Conservation (phyloP, 2,329 filamentous ascomycete genomes). For the Hypoxylon sp. region DNA sequence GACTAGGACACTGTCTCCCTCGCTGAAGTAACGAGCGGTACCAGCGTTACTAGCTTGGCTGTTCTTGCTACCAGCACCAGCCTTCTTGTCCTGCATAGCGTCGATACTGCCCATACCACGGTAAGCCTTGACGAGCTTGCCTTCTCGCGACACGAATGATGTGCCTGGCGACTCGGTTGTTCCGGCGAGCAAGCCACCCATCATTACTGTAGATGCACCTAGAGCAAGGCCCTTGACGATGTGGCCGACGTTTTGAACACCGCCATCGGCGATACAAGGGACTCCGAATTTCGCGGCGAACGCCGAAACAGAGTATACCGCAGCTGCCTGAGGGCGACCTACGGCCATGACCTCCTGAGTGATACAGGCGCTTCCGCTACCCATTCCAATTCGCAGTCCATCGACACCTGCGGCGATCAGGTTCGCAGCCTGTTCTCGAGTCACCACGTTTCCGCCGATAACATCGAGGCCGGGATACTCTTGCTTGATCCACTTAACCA, state of each 20-base stretch:
- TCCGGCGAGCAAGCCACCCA: constrained; percentile 97
- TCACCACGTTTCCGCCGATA: constrained; percentile 98
- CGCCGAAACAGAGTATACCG: constrained; percentile 88
- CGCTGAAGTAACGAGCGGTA: constrained; percentile 97
- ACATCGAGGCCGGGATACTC: constrained; percentile 90
- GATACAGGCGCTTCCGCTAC: constrained; percentile 97
- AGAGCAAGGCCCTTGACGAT: constrained; percentile 98
- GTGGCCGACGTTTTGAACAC: constrained; percentile 98
- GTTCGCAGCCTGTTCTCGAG: constrained; percentile 91
- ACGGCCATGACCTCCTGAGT: constrained; percentile 99
- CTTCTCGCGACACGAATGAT: constrained; percentile 95
- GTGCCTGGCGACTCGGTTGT: constrained; percentile 98
- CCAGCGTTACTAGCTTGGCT: constrained; percentile 89
- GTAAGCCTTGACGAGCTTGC: constrained; percentile 99
- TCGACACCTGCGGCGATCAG: constrained; percentile 96
- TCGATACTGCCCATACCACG: constrained; percentile 99
- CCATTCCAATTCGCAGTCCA: constrained; percentile 98
- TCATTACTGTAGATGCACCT: constrained; percentile 97
- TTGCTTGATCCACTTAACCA: constrained; percentile 96
- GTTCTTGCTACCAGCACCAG: constrained; percentile 79
- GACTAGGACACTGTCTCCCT: constrained; percentile 93
- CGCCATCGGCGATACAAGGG: constrained; percentile 97
- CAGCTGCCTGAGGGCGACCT: constrained; percentile 92
- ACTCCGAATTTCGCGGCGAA: constrained; percentile 96
- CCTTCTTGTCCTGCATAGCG: constrained; percentile 99